Evolutionary conservation across 176 grass and related monocot species (phyloP).

Genomic region (Avena atlantica): DNA sequence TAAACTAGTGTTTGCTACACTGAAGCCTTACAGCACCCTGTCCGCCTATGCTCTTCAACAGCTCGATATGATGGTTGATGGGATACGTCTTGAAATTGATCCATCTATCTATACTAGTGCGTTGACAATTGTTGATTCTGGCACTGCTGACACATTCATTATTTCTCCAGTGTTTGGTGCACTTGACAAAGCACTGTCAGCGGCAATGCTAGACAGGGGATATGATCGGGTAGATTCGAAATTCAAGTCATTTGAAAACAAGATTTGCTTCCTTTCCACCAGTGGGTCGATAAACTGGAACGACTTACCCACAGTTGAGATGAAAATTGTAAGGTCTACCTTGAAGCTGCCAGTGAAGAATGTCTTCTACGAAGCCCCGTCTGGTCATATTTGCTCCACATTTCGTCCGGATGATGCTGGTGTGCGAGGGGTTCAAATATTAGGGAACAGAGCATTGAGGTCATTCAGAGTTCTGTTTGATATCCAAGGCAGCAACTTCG

Average conservation of each 20-base stretch:
- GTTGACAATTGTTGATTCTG: conserved; percentile 32
- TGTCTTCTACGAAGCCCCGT: background rate
- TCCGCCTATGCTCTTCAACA: conserved; percentile 27
- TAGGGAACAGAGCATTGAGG: conserved; percentile 29
- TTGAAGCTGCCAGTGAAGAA: conserved; percentile 19
- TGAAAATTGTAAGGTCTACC: conserved; percentile 9
- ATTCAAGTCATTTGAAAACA: background rate
- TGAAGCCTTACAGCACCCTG: background rate
- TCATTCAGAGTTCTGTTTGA: conserved; percentile 38
- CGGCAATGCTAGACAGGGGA: conserved; percentile 32
- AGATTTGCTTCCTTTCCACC: conserved; percentile 15
- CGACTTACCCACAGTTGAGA: conserved; percentile 33
- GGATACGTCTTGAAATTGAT: conserved; percentile 29
- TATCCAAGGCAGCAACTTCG: conserved; percentile 22
- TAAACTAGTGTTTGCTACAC: background rate
- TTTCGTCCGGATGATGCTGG: conserved; percentile 34
- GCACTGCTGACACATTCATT: conserved; percentile 23
- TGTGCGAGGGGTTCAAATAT: background rate
- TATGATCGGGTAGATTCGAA: background rate
- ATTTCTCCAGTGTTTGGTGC: conserved; percentile 24
- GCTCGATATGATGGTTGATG: conserved; percentile 30
- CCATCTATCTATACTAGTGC: background rate
- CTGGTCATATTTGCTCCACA: conserved; percentile 19
- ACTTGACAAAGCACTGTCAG: background rate
- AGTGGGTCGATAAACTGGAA: background rate